These are phyloP conservation scores for Przewalskia tangutica DNA, from an alignment of 257 asterid genomes.

Conservation along the genomic window DNA sequence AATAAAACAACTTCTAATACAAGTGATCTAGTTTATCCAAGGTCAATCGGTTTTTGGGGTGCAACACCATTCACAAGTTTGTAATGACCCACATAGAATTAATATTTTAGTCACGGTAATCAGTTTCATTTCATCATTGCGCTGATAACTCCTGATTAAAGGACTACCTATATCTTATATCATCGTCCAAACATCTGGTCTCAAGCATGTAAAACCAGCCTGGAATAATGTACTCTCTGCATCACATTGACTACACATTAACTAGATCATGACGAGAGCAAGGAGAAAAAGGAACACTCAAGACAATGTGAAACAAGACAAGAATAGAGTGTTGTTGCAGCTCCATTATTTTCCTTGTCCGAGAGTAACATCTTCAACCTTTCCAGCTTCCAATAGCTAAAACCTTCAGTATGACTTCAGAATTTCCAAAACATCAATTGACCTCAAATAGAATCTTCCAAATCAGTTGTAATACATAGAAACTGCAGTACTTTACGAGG, in stretches of 20 bases:
- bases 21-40: not conserved
- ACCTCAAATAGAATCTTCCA: too few relatives aligned
- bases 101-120: not conserved
- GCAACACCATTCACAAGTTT: not conserved
- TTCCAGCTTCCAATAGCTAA: not conserved
- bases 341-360: not conserved
- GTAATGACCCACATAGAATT: not conserved
- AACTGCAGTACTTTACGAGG: not conserved
- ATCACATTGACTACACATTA: not conserved
- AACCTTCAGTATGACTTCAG: not conserved
- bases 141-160: not conserved
- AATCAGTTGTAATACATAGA: not conserved
- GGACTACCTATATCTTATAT: not conserved
- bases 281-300: not conserved
- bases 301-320: not conserved
- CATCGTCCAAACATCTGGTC: not conserved
- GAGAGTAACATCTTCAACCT: not conserved
- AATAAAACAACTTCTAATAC: not conserved
- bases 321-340: not conserved
- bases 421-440: not conserved
- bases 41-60: not conserved
- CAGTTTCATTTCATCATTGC: not conserved
- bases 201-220: not conserved
- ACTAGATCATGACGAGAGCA: not conserved
- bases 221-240: not conserved